These are phyloP conservation scores for Ganoderma multipileum DNA, from an alignment of 1,284 basidiomycete genomes.

Conservation along the genomic window DNA sequence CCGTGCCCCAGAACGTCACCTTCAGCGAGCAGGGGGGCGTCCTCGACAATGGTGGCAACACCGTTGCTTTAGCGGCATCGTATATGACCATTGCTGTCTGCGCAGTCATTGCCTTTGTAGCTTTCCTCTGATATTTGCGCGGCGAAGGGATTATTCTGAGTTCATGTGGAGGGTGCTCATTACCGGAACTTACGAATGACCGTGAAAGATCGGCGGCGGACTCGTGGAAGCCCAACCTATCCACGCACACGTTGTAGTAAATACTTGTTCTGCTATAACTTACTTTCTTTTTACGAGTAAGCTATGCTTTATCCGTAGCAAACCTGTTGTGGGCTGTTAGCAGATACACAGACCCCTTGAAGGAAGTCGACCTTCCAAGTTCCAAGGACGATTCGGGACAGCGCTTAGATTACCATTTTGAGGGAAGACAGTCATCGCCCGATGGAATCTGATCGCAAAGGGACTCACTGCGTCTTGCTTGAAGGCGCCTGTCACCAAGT, in stretches of 20 bases:
- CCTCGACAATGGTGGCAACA: constrained; percentile 24
- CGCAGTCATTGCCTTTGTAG: constrained; percentile 11
- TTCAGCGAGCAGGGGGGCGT: constrained; percentile 40
- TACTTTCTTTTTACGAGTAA: too few relatives aligned
- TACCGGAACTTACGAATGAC: too few relatives aligned
- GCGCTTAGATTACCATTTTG: neutral
- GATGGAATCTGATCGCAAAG: neutral
- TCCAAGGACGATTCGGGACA: too few relatives aligned
- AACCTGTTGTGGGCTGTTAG: neutral
- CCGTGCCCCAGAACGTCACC: constrained; percentile 38
- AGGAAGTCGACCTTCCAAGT: too few relatives aligned
- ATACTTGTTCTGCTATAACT: neutral
- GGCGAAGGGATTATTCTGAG: too few relatives aligned
- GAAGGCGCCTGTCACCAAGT: neutral
- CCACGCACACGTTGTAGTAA: too few relatives aligned
- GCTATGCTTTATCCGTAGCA: neutral
- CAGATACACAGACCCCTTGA: too few relatives aligned
- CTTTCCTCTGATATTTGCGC: neutral
- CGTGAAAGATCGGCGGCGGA: too few relatives aligned
- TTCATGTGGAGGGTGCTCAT: too few relatives aligned
- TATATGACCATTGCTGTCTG: constrained; percentile 12
- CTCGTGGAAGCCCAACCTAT: too few relatives aligned
- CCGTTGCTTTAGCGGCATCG: constrained; percentile 8
- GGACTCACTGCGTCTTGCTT: neutral
- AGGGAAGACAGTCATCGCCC: neutral